Percentiles rank a stretch among this genome's conserved stretches.
Evolutionary conservation across 129 eudicot species (phyloP).

Genomic region (Kitagawia praeruptora): DNA sequence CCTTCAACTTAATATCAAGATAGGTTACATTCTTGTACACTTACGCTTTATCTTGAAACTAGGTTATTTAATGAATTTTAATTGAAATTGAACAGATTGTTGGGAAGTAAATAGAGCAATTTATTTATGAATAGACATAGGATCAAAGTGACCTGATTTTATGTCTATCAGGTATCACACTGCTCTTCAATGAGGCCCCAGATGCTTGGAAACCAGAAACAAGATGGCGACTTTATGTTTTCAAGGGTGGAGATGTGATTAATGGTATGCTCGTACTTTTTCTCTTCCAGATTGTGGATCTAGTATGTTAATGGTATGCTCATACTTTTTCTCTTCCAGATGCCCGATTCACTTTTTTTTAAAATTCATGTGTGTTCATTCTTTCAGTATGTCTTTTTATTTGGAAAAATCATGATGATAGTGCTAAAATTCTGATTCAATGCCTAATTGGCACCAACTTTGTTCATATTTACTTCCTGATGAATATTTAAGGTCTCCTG

Average conservation of each 20-base stretch:
- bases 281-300: neutral
- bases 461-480: no score
- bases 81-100: neutral
- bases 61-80: neutral
- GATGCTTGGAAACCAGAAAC: conserved; percentile 88
- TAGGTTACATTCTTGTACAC: neutral
- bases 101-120: neutral
- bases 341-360: no score
- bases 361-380: no score
- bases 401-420: no score
- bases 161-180: conserved; percentile 65
- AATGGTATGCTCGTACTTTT: conserved; percentile 41
- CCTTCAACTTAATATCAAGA: neutral
- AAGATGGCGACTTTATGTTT: conserved; percentile 94
- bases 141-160: conserved; percentile 6
- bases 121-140: neutral
- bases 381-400: no score
- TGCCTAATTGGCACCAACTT: no score
- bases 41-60: neutral
- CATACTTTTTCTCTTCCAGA: no score
- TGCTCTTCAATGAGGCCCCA: conserved; percentile 85
- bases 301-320: neutral
- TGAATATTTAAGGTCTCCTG: no score
- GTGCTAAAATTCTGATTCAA: no score
- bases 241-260: conserved; percentile 88